Base-by-base conservation (phyloP, 75 land plant genomes). In the Selaginella moellendorffii region DNA sequence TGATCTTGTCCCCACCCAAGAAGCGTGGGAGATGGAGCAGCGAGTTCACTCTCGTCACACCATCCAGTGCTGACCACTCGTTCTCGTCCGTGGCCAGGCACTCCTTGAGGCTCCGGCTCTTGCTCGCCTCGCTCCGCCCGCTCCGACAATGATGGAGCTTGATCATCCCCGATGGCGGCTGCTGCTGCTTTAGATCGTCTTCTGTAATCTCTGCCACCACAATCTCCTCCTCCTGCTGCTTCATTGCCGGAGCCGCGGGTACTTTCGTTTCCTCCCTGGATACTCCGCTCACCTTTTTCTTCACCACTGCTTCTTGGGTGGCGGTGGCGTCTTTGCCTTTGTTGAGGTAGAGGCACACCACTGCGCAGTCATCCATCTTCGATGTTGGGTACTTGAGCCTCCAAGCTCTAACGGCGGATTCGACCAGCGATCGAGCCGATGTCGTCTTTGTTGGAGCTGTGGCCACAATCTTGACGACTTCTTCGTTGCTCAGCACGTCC, bases 401-500 rank as follows among this genome's bases (percentile, higher is more conserved):
- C 96, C 96, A 89, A 14, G 91, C 80, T 46, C 90, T 72, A 28
- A 76, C 81, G 27, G 96, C 96, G 52, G 79, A 72, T 21, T 89
- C 91, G 30, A 89, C 96, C 54, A 89, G 73, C 26, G 90, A 83
- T 67, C 81, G 76, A 2, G 96, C 96, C 18, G 96, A 88, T 31
- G 81, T 79, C 2, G 79, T 61, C n/a, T 74, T 83, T 54, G 77
- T 68, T 1, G 96, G 90, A 14, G 84, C 87, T 54, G 79, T 67
- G 20, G 82, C 79, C 25, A 89, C 84, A 30, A 89, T 79, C 24
- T 83, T 83, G 1, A 83, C 82, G 2, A 77, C 96, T 77, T 89
- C 96, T 69, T 89, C 81, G 67, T 89, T 89, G 18, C 87, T 81
- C 0, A 89, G 72, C 28, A 86, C 96, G 74, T 89, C 96, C 96